Evolutionary conservation across 75 land plant species (phyloP).

Genomic region (Pseudotsuga menziesii): DNA sequence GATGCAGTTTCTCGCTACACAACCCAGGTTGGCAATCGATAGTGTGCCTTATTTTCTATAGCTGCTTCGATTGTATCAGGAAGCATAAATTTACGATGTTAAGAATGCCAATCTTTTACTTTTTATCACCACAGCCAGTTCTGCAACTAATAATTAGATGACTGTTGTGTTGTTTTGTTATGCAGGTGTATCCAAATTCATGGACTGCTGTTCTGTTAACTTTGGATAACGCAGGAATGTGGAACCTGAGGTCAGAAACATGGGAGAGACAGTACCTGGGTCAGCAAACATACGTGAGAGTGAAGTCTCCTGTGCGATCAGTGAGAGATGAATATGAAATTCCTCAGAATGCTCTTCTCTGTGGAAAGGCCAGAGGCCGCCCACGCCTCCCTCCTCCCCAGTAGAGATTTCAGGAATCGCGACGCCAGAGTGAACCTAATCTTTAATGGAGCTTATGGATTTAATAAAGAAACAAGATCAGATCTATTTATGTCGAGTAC

Average conservation of each 20-base stretch:
- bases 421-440: too few species aligned
- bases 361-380: constrained; percentile 20
- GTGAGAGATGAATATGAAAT: constrained; percentile 18
- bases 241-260: constrained; percentile 42
- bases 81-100: too few species aligned
- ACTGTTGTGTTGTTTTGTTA: neutral
- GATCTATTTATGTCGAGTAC: too few species aligned
- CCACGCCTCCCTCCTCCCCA: constrained; percentile 12
- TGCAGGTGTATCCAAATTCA: constrained; percentile 39
- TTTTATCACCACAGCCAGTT: too few species aligned
- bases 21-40: too few species aligned
- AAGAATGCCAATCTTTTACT: too few species aligned
- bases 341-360: constrained; percentile 25
- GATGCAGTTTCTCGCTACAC: constrained; percentile 77
- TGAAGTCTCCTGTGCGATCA: neutral
- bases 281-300: constrained; percentile 42
- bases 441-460: too few species aligned
- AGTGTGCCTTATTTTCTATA: too few species aligned
- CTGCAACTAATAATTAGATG: too few species aligned
- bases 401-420: too few species aligned
- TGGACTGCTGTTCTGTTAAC: constrained; percentile 42
- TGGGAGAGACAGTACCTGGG: constrained; percentile 48
- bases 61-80: too few species aligned
- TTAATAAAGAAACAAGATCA: too few species aligned
- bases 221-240: constrained; percentile 48